Evolutionary conservation across 208 protist genomes (phyloP).

Genomic region (Porcisia deanei): DNA sequence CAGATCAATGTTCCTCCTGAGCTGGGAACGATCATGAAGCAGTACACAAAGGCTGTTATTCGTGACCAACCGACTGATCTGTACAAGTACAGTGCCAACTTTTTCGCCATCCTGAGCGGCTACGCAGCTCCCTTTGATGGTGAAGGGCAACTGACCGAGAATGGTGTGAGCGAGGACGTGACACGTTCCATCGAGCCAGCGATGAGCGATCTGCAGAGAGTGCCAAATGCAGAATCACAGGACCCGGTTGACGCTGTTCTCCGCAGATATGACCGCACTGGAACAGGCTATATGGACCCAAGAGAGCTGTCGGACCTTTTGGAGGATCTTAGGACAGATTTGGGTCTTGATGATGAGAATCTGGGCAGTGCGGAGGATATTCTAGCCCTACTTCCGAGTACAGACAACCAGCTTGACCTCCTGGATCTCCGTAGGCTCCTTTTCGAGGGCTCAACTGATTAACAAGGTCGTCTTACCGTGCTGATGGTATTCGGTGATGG

Average conservation of each 20-base stretch:
- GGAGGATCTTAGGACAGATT: slow-evolving; percentile 43
- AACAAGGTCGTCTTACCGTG: background rate
- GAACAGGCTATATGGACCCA: slow-evolving; percentile 41
- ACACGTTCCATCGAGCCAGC: background rate
- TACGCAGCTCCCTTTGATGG: slow-evolving; percentile 72
- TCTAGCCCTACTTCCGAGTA: slow-evolving; percentile 31
- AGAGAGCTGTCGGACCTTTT: slow-evolving; percentile 57
- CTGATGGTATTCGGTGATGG: no score
- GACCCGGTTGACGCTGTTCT: slow-evolving; percentile 62
- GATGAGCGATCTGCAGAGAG: background rate
- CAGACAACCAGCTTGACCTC: slow-evolving; percentile 58
- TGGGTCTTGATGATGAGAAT: slow-evolving; percentile 58
- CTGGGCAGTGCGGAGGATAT: slow-evolving; percentile 53
- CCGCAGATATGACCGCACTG: slow-evolving; percentile 51
- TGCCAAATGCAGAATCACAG: slow-evolving; percentile 25
- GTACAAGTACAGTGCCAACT: slow-evolving; percentile 94
- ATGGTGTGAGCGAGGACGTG: slow-evolving; percentile 3
- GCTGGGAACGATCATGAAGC: slow-evolving; percentile 91
- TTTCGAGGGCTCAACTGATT: slow-evolving; percentile 38
- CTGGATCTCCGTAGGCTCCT: slow-evolving; percentile 71
- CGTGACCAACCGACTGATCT: slow-evolving; percentile 80
- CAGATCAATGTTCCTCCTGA: slow-evolving; percentile 90
- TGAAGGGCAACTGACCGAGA: slow-evolving; percentile 67
- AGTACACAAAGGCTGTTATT: slow-evolving; percentile 92
- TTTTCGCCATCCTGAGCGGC: slow-evolving; percentile 87